A percentile compares a stretch with the other conserved stretches of the same genome.
Evolutionary conservation across 1,284 basidiomycete species (phyloP).

Genomic region (Irpex sp.): DNA sequence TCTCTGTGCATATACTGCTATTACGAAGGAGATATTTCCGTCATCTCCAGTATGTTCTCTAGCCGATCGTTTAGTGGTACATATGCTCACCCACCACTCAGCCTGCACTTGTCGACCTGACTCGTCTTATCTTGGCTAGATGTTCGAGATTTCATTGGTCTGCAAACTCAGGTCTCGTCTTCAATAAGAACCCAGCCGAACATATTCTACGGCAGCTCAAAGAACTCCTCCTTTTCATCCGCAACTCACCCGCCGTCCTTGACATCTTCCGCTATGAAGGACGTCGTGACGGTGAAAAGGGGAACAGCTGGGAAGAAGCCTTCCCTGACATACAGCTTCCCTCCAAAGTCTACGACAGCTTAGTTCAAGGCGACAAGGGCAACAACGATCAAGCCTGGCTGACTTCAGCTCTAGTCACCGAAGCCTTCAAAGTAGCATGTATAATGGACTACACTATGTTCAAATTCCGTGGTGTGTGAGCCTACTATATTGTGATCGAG

Average conservation of each 20-base stretch:
- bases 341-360: not conserved
- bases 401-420: not conserved
- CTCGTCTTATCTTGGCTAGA: no score
- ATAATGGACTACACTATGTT: not conserved
- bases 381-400: not conserved
- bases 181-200: not conserved
- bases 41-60: no score
- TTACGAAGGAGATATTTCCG: no score
- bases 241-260: not conserved
- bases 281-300: not conserved
- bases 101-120: no score
- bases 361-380: not conserved
- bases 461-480: not conserved
- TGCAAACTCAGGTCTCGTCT: no score
- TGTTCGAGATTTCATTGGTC: no score
- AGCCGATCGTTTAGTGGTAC: no score
- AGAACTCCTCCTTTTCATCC: not conserved
- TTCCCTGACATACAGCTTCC: not conserved
- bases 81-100: no score
- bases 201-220: not conserved
- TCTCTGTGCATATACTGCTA: no score
- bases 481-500: not conserved
- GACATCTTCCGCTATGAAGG: not conserved
- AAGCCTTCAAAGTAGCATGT: not conserved
- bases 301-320: not conserved